Evolutionary conservation across 768 basidiomycete genomes (phyloP).

Genomic region (Mycena alexandri): DNA sequence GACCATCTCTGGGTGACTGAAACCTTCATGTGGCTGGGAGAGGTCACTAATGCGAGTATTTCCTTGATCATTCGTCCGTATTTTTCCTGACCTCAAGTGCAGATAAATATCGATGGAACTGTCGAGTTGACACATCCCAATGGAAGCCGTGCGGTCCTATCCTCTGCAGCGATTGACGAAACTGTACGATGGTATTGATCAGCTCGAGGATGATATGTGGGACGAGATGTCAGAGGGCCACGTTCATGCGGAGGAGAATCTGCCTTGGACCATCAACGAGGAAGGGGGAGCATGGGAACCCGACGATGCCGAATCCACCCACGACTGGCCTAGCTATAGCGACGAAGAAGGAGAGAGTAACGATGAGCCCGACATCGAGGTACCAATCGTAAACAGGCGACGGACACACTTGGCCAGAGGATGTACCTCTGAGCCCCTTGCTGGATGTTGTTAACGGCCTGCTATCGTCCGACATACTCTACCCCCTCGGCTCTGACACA

Average conservation of each 20-base stretch:
- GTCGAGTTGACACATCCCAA: slow-evolving; percentile 81
- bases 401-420: slow-evolving; percentile 11
- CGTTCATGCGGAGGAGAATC: slow-evolving; percentile 57
- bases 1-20: slow-evolving; percentile 55
- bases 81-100: slow-evolving; percentile 25
- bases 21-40: slow-evolving; percentile 84
- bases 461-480: neutral
- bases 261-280: slow-evolving; percentile 56
- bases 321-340: slow-evolving; percentile 50
- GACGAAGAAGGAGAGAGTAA: slow-evolving; percentile 47
- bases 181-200: slow-evolving; percentile 86
- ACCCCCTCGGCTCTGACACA: slow-evolving; percentile 3
- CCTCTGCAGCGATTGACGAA: slow-evolving; percentile 79
- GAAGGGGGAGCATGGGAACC: slow-evolving; percentile 60
- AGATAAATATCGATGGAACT: slow-evolving; percentile 83
- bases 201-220: slow-evolving; percentile 79
- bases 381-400: slow-evolving; percentile 17
- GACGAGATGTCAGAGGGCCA: slow-evolving; percentile 62
- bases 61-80: slow-evolving; percentile 12
- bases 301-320: slow-evolving; percentile 51
- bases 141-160: slow-evolving; percentile 58
- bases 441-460: slow-evolving; percentile 14
- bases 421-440: slow-evolving; percentile 13
- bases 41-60: slow-evolving; percentile 77
- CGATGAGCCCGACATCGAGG: slow-evolving; percentile 34